Conservation (phyloP, 148 eudicot genomes). For the Vaccinium corymbosum region DNA sequence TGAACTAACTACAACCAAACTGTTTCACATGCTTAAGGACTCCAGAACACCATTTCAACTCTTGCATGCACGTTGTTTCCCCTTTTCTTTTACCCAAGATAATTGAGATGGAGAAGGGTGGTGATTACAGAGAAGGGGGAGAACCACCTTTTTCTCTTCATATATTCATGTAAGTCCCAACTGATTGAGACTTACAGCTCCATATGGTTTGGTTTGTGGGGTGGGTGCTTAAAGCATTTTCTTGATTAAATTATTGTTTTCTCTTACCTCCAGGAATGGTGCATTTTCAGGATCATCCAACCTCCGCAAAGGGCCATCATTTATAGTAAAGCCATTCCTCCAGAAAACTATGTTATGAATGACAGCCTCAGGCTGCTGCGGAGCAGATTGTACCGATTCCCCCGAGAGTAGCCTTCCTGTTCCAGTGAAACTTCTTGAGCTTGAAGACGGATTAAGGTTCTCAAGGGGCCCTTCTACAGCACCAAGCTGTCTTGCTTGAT, state of each 20-base stretch:
- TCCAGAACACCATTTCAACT: not conserved
- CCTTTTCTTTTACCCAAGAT: too few relatives aligned
- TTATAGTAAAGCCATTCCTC: conserved; percentile 82
- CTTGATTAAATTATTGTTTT: not conserved
- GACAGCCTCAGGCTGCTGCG: conserved; percentile 68
- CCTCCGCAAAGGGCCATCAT: conserved; percentile 87
- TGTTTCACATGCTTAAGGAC: not conserved
- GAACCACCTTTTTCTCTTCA: not conserved
- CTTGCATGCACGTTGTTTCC: not conserved
- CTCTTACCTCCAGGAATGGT: conserved; percentile 66
- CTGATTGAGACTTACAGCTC: too few relatives aligned
- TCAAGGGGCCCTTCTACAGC: conserved; percentile 68
- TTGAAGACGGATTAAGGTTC: conserved; percentile 58
- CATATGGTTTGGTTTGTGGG: too few relatives aligned
- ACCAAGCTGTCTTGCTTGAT: conserved; percentile 78
- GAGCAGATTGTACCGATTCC: conserved; percentile 53
- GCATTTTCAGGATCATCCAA: conserved; percentile 92
- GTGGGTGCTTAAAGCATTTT: not conserved
- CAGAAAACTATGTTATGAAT: conserved; percentile 82
- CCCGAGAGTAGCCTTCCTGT: conserved; percentile 80
- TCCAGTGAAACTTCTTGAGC: conserved; percentile 80
- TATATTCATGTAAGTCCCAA: not conserved
- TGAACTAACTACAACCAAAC: not conserved
- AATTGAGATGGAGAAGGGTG: not conserved
- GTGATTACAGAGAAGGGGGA: not conserved